Percentiles rank a stretch among this genome's conserved stretches.
phyloP scores from a whole-genome alignment of 441 rosid genomes.

The Syzygium malaccense region DNA sequence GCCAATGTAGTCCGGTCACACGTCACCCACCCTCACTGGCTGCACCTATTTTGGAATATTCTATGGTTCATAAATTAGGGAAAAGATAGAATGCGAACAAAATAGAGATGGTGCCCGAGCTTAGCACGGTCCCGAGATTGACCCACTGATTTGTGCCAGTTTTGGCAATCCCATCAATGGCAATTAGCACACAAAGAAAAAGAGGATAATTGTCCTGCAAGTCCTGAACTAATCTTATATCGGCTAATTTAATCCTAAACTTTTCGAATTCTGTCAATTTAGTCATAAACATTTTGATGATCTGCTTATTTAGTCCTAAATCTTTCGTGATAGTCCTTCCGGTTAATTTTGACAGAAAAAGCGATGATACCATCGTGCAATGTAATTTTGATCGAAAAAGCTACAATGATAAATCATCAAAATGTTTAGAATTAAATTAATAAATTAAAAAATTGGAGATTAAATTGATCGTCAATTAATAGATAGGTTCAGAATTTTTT shows the following conservation, averaged over 20 bases:
- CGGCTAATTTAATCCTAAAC: rapidly evolving
- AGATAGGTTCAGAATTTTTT: rapidly evolving
- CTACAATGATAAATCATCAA: rapidly evolving
- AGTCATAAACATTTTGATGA: rapidly evolving
- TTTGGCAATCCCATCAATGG: not conserved
- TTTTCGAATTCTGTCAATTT: rapidly evolving
- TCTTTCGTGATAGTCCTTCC: rapidly evolving
- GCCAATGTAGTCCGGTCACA: not conserved
- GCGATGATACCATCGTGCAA: rapidly evolving
- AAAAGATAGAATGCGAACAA: not conserved
- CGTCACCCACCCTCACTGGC: not conserved
- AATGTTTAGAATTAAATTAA: rapidly evolving
- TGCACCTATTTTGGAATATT: not conserved
- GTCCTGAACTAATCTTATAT: rapidly evolving
- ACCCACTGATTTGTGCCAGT: not conserved
- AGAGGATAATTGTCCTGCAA: not conserved
- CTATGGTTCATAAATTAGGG: not conserved
- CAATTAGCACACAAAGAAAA: not conserved
- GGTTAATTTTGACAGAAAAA: rapidly evolving
- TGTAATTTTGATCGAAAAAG: rapidly evolving
- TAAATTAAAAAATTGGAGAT: rapidly evolving
- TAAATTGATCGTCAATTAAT: rapidly evolving
- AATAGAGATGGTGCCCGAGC: not conserved
- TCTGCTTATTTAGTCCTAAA: too few relatives aligned
- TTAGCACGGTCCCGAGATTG: not conserved